Evolutionary conservation across 805 yeast species (phyloP), one percentile per base, ranked within the genome.

Genomic region (Maudiozyma bulderi): DNA sequence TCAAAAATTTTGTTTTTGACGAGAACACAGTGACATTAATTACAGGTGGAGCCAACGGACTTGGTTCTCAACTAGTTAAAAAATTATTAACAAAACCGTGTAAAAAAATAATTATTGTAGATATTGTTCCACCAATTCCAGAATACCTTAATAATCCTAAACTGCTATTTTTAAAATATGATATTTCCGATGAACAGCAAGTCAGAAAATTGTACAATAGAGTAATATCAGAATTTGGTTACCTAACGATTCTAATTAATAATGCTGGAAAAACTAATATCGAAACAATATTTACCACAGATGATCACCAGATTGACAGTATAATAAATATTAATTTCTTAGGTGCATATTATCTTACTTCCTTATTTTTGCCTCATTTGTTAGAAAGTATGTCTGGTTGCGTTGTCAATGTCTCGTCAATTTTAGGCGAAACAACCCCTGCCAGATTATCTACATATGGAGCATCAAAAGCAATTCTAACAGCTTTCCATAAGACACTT

Each of bases 31-130:
- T 84, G 9, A 84, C 81, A 0, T 66, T 89, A 4, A 70, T 91
- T 20, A 90, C 98, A 0, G 98, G 98, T 0, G 98, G 97, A 0
- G 62, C 77, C 3, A 69, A 79, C 0, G 98, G 97, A 0, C 70
- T 91, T 8, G 98, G 98, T 0, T 68, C 67, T 40, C 85, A 80
- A 53, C 53, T 91, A 3, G 86, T 75, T 0, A 52, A 56, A 13
- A 58, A 59, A 28, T 74, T 90, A 47, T 64, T 68, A 6, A 54
- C 54, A 7, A 60, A 67, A 28, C 73, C 72, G 0, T 75, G 78
- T 9, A 72, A 62, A 30, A 72, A 62, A 31, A 84, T 86, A 0
- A 80, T 84, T 1, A 84, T 84, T 0, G 68, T 86, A 41, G 97
- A 91, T 57, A 54, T 86, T 2, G 52, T 49, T 0, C 57, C 62